Evolutionary conservation across 108 stramenopile genomes (phyloP).

Genomic region (Licmophora abbreviata): DNA sequence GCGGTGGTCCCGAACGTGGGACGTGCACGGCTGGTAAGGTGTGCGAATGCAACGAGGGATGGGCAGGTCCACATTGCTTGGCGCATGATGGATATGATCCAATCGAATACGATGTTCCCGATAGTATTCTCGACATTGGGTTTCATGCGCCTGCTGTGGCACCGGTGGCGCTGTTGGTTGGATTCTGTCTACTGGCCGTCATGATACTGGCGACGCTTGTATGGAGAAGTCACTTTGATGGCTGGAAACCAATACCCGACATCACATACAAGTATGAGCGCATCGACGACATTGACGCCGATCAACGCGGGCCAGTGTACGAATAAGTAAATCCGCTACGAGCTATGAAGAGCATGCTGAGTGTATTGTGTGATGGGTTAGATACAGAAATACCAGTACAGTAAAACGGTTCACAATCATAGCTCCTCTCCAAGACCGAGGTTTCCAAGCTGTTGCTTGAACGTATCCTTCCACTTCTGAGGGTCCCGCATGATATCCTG

Average conservation of each 20-base stretch:
- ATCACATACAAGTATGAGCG: no score
- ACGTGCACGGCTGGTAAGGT: slow-evolving; percentile 40
- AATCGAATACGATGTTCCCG: slow-evolving; percentile 64
- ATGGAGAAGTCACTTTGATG: slow-evolving; percentile 30
- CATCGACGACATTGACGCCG: not conserved
- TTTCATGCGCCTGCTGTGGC: slow-evolving; percentile 35
- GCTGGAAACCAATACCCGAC: slow-evolving; percentile 48
- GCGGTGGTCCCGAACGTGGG: slow-evolving; percentile 65
- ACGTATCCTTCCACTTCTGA: slow-evolving; percentile 61
- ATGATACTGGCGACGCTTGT: slow-evolving; percentile 12
- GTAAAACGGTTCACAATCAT: no score
- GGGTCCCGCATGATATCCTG: slow-evolving; percentile 60
- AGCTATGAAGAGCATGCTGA: no score
- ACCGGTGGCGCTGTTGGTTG: slow-evolving; percentile 17
- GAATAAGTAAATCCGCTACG: not conserved
- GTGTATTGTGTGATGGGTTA: no score
- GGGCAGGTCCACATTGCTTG: slow-evolving; percentile 86
- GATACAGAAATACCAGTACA: no score
- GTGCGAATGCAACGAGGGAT: slow-evolving; percentile 60
- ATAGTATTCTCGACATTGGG: slow-evolving; percentile 65
- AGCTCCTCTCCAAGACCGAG: no score
- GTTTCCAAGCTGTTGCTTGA: slow-evolving; percentile 45
- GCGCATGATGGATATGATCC: slow-evolving; percentile 46
- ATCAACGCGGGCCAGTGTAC: not conserved
- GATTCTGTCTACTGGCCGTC: slow-evolving; percentile 9